Evolutionary conservation across 345 rosid species (phyloP).

Genomic region (Clarkia xantiana): DNA sequence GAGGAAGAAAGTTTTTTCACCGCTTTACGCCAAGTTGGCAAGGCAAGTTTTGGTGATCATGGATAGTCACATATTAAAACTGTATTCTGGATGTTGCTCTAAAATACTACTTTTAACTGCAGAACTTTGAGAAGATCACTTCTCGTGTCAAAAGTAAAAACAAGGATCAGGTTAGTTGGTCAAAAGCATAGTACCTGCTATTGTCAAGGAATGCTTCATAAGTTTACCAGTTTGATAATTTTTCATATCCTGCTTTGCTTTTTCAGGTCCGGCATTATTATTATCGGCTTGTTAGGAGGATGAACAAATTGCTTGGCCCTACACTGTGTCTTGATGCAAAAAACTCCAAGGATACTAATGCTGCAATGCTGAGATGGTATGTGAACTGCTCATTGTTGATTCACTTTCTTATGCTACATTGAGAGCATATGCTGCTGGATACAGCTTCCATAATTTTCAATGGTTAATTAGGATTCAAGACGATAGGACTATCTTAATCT

Average conservation of each 20-base stretch:
- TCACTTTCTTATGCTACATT: no score
- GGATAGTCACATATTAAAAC: constrained; percentile 1
- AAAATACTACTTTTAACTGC: constrained; percentile 12
- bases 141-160: constrained; percentile 90
- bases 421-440: no score
- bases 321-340: constrained; percentile 86
- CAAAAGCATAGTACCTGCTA: constrained; percentile 3
- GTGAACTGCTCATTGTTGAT: background rate
- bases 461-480: no score
- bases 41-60: constrained; percentile 32
- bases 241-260: constrained; percentile 5
- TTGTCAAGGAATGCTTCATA: constrained; percentile 4
- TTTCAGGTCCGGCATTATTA: constrained; percentile 97
- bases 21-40: constrained; percentile 98
- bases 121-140: constrained; percentile 98
- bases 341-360: constrained; percentile 94
- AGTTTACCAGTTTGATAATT: background rate
- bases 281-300: constrained; percentile 91
- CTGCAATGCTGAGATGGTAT: constrained; percentile 99
- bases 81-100: background rate
- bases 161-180: constrained; percentile 80
- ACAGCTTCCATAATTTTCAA: no score
- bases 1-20: constrained; percentile 97
- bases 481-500: no score
- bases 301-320: constrained; percentile 96